Base-by-base conservation (phyloP, 768 basidiomycete genomes). In the Piloderma croceum region DNA sequence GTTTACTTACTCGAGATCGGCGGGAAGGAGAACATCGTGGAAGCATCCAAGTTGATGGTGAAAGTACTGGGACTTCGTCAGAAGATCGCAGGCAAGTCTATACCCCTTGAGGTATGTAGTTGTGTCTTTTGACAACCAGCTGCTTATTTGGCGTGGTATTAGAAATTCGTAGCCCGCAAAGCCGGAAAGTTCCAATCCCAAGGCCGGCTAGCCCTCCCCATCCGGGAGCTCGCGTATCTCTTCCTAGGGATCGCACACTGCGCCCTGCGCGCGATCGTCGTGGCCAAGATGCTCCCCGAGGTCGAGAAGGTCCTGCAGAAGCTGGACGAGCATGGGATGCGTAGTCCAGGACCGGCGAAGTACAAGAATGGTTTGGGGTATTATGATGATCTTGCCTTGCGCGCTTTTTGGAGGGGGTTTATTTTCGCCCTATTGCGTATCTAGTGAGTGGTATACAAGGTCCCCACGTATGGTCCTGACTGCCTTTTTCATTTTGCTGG, bases 131-230 rank as follows among this genome's bases (percentile, higher is more conserved):
- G n/a, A n/a, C n/a, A n/a, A n/a, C 20, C 17, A 38, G 20, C 7
- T 32, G n/a, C n/a, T 40, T 18, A 17, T 5, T 1, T 22, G 33
- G 25, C n/a, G n/a, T 18, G n/a, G 13, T n/a, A 33, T 4, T 57
- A 90, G 80, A 96, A 96, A 81, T 87, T 86, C 44, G 76, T 81
- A 34, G 80, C 87, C 1, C 79, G 92, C 29, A 92, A 92, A 64
- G 79, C 89, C 3, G 78, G 87, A 35, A 97, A 94, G 60, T 94
- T 83, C 65, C 57, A 73, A 27, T 56, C 72, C 2, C 93, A 99
- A 58, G 68, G n/a, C n/a, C 71, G 80, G 0, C 78, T 98, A 5
- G 63, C 74, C 6, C 71, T 97, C 7, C 84, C 93, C 3, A 83
- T 76, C 0, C 73, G 98, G 34, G 96, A 99, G 55, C 62, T 97